phyloP scores from a whole-genome alignment of 352 stramenopile species.

The Elongisporangium anandrum region DNA sequence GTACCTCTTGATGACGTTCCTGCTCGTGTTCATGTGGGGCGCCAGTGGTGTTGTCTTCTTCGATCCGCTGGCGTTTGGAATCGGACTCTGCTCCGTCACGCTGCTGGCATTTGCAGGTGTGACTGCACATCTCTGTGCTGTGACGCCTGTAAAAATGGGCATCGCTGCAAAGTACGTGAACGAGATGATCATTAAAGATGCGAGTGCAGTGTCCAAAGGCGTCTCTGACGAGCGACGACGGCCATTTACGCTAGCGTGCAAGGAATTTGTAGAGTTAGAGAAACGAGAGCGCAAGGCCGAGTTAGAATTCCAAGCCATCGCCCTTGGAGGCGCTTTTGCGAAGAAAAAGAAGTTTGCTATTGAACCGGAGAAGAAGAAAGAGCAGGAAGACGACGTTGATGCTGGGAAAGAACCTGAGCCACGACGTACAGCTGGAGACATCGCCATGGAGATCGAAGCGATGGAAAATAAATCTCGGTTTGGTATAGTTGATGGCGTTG shows the following conservation, averaged over 20 bases:
- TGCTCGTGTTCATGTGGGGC: constrained; percentile 83
- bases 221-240: constrained; percentile 57
- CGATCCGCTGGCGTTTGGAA: constrained; percentile 84
- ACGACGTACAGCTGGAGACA: constrained; percentile 37
- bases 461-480: constrained; percentile 48
- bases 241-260: constrained; percentile 73
- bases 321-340: constrained; percentile 55
- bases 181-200: constrained; percentile 84
- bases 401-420: constrained; percentile 6
- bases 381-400: constrained; percentile 10
- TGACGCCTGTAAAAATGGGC: constrained; percentile 86
- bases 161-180: constrained; percentile 87
- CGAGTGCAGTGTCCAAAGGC: constrained; percentile 62
- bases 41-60: constrained; percentile 87
- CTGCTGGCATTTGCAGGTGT: constrained; percentile 73
- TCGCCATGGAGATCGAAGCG: constrained; percentile 66
- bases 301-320: constrained; percentile 81
- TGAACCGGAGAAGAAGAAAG: constrained; percentile 15
- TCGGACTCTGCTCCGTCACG: constrained; percentile 84
- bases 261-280: constrained; percentile 75
- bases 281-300: constrained; percentile 68
- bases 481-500: constrained; percentile 23
- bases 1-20: constrained; percentile 64
- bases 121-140: constrained; percentile 71
- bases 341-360: constrained; percentile 39